phyloP scores from a whole-genome alignment of 352 stramenopile genomes.

The Pythium aquatile region DNA sequence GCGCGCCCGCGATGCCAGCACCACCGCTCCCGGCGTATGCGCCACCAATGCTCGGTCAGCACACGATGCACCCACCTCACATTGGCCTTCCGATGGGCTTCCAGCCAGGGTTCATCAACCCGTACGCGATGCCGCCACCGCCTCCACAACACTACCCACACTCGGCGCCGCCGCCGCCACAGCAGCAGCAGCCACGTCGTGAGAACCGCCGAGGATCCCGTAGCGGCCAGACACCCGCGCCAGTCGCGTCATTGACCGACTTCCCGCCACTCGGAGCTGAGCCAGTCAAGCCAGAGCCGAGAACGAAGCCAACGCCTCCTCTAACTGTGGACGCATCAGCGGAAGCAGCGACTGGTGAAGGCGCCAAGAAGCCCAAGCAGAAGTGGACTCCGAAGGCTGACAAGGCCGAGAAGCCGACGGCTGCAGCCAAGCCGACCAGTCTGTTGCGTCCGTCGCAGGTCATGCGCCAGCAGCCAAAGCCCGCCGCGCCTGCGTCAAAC shows the following conservation, averaged over 20 bases:
- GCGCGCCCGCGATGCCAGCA: neutral
- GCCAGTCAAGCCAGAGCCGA: constrained; percentile 11
- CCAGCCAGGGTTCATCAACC: constrained; percentile 28
- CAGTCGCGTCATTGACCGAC: constrained; percentile 21
- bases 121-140: constrained; percentile 20
- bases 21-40: constrained; percentile 19
- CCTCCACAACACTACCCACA: constrained; percentile 28
- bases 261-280: constrained; percentile 25
- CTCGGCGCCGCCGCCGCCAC: constrained; percentile 10
- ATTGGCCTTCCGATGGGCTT: constrained; percentile 19
- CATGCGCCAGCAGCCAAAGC: constrained; percentile 26
- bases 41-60: constrained; percentile 13
- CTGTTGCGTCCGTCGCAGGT: constrained; percentile 26
- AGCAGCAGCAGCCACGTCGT: constrained; percentile 5
- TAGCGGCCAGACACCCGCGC: neutral
- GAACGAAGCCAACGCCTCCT: neutral
- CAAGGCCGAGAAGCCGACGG: constrained; percentile 1
- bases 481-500: neutral
- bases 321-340: neutral
- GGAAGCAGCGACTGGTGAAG: neutral
- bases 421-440: constrained; percentile 14
- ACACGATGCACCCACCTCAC: constrained; percentile 18
- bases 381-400: constrained; percentile 22
- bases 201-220: constrained; percentile 15
- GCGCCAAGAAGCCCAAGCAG: constrained; percentile 15